These are phyloP conservation scores for Climacium dendroides DNA, from an alignment of 225 moss, liverwort and hornwort species.

Conservation along the genomic window DNA sequence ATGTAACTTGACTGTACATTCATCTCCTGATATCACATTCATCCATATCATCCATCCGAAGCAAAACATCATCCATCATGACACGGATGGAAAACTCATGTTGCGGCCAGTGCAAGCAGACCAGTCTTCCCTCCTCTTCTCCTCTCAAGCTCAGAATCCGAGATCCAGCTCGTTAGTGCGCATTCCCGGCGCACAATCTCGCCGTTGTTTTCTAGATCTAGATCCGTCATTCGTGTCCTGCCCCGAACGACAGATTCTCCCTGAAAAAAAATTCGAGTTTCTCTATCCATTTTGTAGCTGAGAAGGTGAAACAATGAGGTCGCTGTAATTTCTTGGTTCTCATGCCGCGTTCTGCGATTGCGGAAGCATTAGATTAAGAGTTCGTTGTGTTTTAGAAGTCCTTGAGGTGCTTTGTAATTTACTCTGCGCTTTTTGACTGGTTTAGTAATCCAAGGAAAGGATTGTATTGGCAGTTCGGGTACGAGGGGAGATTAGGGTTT, in stretches of 20 bases:
- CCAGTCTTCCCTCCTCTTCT: background rate
- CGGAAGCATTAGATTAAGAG: background rate
- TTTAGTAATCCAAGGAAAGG: background rate
- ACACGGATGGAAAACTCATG: background rate
- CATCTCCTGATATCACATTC: too few relatives aligned
- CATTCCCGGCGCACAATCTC: background rate
- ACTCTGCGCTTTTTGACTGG: background rate
- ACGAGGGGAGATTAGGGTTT: slow-evolving; percentile 7
- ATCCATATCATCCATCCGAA: background rate
- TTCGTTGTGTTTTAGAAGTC: background rate
- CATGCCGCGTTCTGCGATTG: background rate
- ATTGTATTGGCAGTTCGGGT: background rate
- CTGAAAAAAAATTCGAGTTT: background rate
- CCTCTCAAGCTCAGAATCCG: background rate
- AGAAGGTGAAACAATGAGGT: background rate
- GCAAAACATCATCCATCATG: background rate
- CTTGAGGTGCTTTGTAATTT: background rate
- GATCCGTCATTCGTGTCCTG: background rate
- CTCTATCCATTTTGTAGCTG: background rate
- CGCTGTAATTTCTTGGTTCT: background rate
- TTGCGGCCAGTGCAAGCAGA: background rate
- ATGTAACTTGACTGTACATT: too few relatives aligned
- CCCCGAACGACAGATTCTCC: background rate
- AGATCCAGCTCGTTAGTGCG: background rate
- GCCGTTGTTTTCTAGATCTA: background rate